Evolutionary conservation across 1,139 yeast species (phyloP).

Genomic region (Pichia norvegensis): DNA sequence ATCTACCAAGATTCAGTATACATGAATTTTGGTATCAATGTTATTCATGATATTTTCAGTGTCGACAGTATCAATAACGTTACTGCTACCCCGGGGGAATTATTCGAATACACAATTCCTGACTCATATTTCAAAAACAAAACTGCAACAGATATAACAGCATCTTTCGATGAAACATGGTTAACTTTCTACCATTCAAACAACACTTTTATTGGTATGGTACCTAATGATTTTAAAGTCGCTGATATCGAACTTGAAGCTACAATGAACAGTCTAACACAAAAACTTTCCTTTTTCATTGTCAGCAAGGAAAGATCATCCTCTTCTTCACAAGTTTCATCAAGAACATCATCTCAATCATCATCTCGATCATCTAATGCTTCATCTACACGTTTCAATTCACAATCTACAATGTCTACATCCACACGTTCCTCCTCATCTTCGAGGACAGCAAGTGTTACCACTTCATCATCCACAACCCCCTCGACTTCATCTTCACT

Average conservation of each 20-base stretch:
- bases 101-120: conserved; percentile 46
- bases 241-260: conserved; percentile 50
- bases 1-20: conserved; percentile 56
- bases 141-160: conserved; percentile 42
- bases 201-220: conserved; percentile 59
- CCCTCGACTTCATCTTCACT: background rate
- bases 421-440: background rate
- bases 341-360: background rate
- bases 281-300: conserved; percentile 44
- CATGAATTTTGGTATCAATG: conserved; percentile 45
- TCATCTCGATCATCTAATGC: conserved; percentile 2
- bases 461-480: background rate
- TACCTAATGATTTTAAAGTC: conserved; percentile 51
- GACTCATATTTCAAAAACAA: conserved; percentile 48
- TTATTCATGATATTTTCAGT: conserved; percentile 47
- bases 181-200: conserved; percentile 51
- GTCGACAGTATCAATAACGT: conserved; percentile 43
- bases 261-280: conserved; percentile 32
- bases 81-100: conserved; percentile 59
- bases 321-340: background rate
- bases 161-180: conserved; percentile 51
- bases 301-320: conserved; percentile 23
- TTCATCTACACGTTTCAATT: background rate
- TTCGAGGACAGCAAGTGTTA: background rate
- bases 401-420: background rate